These are phyloP conservation scores for Chaetomiaceae sp. DNA, from an alignment of 2,329 filamentous ascomycete species.

Conservation along the genomic window DNA sequence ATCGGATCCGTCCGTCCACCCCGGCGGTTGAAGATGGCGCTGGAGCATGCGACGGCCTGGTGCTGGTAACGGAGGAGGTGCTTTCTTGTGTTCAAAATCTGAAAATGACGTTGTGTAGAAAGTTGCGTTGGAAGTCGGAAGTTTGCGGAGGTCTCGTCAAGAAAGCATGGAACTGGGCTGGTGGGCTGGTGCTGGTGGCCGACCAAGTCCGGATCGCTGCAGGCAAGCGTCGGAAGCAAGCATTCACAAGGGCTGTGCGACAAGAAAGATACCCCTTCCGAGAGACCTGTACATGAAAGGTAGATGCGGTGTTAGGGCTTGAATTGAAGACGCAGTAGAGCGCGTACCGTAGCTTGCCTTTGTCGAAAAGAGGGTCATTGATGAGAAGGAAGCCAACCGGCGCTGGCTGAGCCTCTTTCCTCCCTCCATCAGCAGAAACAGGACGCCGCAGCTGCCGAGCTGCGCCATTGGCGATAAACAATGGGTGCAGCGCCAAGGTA, in stretches of 20 bases:
- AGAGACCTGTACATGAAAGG: too few relatives aligned
- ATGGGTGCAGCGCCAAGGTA: conserved; percentile 14
- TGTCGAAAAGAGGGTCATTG: background rate
- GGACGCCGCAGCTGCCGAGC: conserved; percentile 1
- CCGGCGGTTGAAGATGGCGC: background rate
- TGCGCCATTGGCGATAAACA: conserved; percentile 18
- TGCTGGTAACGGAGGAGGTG: conserved; percentile 1
- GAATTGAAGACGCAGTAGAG: background rate
- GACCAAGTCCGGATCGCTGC: conserved; percentile 6
- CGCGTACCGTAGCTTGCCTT: conserved; percentile 9
- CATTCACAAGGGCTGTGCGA: background rate
- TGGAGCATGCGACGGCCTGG: conserved; percentile 1
- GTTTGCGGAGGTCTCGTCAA: conserved; percentile 1
- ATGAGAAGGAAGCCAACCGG: background rate
- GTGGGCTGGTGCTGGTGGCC: too few relatives aligned
- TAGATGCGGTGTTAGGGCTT: background rate
- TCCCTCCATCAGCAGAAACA: background rate
- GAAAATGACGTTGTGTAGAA: conserved; percentile 5
- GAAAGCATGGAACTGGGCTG: conserved; percentile 1
- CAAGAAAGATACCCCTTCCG: too few relatives aligned
- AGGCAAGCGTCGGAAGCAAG: conserved; percentile 3
- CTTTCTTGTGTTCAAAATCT: background rate
- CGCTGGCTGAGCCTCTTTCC: background rate
- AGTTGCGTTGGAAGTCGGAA: background rate
- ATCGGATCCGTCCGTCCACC: conserved; percentile 7